Evolutionary conservation across 140 eudicot genomes (phyloP).

Genomic region (Cichorium intybus): DNA sequence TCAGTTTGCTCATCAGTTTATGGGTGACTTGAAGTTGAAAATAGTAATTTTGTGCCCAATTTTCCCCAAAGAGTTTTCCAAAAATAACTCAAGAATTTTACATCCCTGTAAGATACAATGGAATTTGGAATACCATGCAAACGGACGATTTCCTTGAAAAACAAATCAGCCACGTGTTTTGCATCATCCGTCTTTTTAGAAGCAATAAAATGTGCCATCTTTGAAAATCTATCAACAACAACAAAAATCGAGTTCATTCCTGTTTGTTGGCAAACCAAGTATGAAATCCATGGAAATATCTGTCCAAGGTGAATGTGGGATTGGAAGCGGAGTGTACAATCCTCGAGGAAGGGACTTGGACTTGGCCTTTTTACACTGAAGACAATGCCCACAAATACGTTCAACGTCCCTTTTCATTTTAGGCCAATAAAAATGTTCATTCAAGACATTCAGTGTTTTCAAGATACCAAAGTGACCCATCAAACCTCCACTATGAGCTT

Average conservation of each 20-base stretch:
- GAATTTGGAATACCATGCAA: too few relatives aligned
- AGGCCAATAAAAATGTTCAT: conserved; percentile 15
- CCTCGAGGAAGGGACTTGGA: not conserved
- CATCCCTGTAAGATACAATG: too few relatives aligned
- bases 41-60: too few relatives aligned
- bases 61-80: conserved; percentile 3
- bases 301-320: too few relatives aligned
- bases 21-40: not conserved
- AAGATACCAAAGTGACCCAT: conserved; percentile 7
- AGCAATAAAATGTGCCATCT: not conserved
- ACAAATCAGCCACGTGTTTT: too few relatives aligned
- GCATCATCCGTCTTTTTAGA: too few relatives aligned
- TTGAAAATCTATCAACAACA: too few relatives aligned
- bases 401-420: conserved; percentile 5
- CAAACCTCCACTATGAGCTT: too few relatives aligned
- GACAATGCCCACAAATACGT: not conserved
- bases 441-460: conserved; percentile 5
- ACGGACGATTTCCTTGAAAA: too few relatives aligned
- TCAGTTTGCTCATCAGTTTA: not conserved
- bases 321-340: not conserved
- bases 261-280: not conserved
- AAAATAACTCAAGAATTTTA: too few relatives aligned
- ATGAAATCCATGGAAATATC: too few relatives aligned
- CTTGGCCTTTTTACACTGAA: conserved; percentile 1
- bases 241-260: not conserved